Evolutionary conservation across 306 rosid species (phyloP), one percentile per base, ranked within the genome.

Genomic region (Abrus pulchellus): DNA sequence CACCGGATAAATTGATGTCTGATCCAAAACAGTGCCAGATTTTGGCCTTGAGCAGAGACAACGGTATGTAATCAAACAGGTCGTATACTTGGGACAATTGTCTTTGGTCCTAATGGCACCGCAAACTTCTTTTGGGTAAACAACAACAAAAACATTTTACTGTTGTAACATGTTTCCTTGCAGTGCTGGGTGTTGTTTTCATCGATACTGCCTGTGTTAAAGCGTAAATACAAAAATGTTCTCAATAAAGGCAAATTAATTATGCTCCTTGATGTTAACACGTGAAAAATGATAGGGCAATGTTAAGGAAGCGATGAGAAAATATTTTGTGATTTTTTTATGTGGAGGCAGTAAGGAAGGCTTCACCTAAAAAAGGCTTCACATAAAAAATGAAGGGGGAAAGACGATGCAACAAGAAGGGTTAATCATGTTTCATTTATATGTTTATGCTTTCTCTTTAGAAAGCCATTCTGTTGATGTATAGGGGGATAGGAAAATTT

Each of bases 191-290:
- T 75, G 82, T 74, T 43, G 20, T 20, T 55, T 66, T 0, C 85
- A 76, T 72, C 72, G 76, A 40, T 76, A 75, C 44, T 36, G 64
- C 52, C 40, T 34, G 44, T 10, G 28, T 77, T 82, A 2, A 66
- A 49, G 47, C 66, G 85, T 28, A 87, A 76, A 59, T n/a, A 7
- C 83, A 88, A 38, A 77, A 75, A 45, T 55, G 82, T 55, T 49
- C 76, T n/a, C 88, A 83, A 78, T 72, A 27, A 66, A 56, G 6
- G 75, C 32, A 45, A 70, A 28, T 1, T 61, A 20, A 49, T 78
- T 82, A 59, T 68, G 76, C 54, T 73, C 85, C 38, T 33, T 43
- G 68, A 38, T 82, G 63, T 77, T 79, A 32, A 76, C 43, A 68
- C 57, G 70, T 30, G 73, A 65, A 67, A 13, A 78, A 67, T 79